phyloP scores from a whole-genome alignment of 164 flowering plant genomes.

The Chimonanthus salicifolius region DNA sequence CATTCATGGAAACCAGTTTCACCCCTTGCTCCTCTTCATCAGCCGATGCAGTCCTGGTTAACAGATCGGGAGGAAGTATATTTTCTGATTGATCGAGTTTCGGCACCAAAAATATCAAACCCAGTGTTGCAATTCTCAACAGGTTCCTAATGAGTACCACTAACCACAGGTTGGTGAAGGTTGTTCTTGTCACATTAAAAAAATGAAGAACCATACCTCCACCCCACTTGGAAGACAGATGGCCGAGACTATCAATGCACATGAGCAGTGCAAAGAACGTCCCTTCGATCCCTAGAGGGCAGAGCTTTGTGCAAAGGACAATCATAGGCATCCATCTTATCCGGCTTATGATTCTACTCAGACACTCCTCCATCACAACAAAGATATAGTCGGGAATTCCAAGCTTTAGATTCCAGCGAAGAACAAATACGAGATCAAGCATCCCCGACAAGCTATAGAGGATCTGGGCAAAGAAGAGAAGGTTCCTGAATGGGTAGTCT shows the following conservation, averaged over 20 bases:
- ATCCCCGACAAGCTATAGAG: slow-evolving; percentile 48
- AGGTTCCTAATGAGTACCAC: slow-evolving; percentile 40
- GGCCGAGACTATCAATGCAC: slow-evolving; percentile 70
- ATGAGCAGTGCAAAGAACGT: slow-evolving; percentile 70
- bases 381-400: slow-evolving; percentile 64
- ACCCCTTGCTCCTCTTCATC: slow-evolving; percentile 26
- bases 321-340: slow-evolving; percentile 77
- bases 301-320: slow-evolving; percentile 54
- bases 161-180: slow-evolving; percentile 60
- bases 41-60: slow-evolving; percentile 2
- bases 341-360: slow-evolving; percentile 30
- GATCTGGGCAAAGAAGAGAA: slow-evolving; percentile 56
- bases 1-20: slow-evolving; percentile 35
- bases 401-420: slow-evolving; percentile 51
- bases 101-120: slow-evolving; percentile 61
- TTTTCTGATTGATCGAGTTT: slow-evolving; percentile 32
- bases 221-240: slow-evolving; percentile 45
- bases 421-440: slow-evolving; percentile 59
- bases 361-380: slow-evolving; percentile 48
- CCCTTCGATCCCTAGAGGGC: slow-evolving; percentile 73
- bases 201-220: slow-evolving; percentile 62
- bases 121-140: slow-evolving; percentile 43
- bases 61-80: slow-evolving; percentile 29
- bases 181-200: slow-evolving; percentile 55
- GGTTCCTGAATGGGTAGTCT: slow-evolving; percentile 45